Conservation (phyloP, 257 asterid genomes). For the Salvia rosmarinus region DNA sequence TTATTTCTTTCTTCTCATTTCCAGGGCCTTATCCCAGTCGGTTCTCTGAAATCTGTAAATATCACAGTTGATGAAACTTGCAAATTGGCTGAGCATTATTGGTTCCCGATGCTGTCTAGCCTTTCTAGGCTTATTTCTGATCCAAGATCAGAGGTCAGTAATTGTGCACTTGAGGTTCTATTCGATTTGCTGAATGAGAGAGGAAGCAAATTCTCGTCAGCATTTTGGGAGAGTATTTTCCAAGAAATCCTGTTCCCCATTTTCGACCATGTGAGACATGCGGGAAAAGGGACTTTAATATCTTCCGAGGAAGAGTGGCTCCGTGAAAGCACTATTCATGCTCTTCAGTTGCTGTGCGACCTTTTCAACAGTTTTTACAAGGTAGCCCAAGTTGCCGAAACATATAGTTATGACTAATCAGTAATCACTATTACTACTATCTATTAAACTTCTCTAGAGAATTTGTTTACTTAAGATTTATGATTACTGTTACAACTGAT, state of each 20-base stretch:
- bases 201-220: constrained; percentile 85
- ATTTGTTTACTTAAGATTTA: background rate
- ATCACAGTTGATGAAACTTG: constrained; percentile 50
- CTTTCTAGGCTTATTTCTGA: constrained; percentile 94
- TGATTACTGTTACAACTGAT: background rate
- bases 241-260: constrained; percentile 87
- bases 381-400: constrained; percentile 52
- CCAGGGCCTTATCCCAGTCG: constrained; percentile 83
- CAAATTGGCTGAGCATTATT: constrained; percentile 82
- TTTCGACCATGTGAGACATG: constrained; percentile 86
- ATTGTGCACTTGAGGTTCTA: constrained; percentile 98
- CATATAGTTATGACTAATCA: constrained; percentile 5
- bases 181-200: constrained; percentile 94
- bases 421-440: background rate
- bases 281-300: constrained; percentile 66
- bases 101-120: constrained; percentile 99
- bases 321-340: constrained; percentile 85
- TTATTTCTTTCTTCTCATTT: constrained; percentile 35
- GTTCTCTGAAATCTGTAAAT: constrained; percentile 69
- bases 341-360: constrained; percentile 90
- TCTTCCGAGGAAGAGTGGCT: constrained; percentile 77
- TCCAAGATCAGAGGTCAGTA: constrained; percentile 89
- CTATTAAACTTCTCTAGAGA: background rate
- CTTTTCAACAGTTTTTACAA: constrained; percentile 96
- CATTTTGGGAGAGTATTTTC: constrained; percentile 94